Conservation (phyloP, 2,329 filamentous ascomycete species). For the Pseudocercospora crystallina region DNA sequence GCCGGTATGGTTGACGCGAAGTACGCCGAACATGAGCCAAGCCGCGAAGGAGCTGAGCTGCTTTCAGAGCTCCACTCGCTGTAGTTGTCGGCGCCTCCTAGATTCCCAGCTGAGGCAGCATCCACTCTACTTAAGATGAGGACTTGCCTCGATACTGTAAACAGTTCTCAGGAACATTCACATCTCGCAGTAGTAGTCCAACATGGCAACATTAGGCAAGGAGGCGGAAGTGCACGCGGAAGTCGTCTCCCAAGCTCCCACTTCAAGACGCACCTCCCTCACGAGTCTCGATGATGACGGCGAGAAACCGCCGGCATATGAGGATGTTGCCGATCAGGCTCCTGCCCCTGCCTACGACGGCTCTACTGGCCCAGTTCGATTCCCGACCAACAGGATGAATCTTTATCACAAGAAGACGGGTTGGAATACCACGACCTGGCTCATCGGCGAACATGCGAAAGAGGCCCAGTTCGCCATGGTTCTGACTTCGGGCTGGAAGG, state of each 20-base stretch:
- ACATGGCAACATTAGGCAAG: no score
- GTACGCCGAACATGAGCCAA: no score
- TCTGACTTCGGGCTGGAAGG: constrained; percentile 12
- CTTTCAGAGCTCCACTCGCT: no score
- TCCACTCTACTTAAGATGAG: no score
- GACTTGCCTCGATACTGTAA: no score
- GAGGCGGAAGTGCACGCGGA: no score
- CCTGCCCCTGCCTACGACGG: neutral
- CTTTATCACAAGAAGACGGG: constrained; percentile 13
- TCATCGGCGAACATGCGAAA: constrained; percentile 13
- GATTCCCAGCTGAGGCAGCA: no score
- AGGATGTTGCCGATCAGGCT: constrained; percentile 11
- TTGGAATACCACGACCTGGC: constrained; percentile 10
- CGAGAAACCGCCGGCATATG: constrained; percentile 15
- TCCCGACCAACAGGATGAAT: constrained; percentile 9
- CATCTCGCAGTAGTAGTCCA: no score
- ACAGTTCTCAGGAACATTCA: no score
- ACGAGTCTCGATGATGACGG: constrained; percentile 9
- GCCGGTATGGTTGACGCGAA: no score
- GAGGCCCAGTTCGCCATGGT: constrained; percentile 14
- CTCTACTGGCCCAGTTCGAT: neutral
- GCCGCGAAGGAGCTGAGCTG: no score
- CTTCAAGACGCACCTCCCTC: constrained; percentile 3
- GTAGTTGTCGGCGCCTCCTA: no score
- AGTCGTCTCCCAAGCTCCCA: constrained; percentile 11